Conservation (phyloP, 2,329 filamentous ascomycete species). For the Cercospora janseana region DNA sequence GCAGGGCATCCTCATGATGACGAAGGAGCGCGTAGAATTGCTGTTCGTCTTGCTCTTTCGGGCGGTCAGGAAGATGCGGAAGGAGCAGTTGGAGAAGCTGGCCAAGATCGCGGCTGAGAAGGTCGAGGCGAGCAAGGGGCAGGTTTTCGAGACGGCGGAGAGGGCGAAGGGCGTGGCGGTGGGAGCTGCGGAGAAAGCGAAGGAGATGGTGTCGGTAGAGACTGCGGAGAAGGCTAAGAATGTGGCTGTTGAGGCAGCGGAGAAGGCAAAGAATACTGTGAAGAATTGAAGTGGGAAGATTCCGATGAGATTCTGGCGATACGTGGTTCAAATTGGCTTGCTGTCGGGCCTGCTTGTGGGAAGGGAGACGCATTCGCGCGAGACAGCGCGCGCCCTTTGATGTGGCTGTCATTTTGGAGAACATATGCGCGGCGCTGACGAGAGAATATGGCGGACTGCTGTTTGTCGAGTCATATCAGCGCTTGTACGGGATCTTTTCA, state of each 20-base stretch:
- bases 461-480: conserved; percentile 7
- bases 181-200: conserved; percentile 20
- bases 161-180: neutral
- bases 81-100: conserved; percentile 67
- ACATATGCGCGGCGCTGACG: conserved; percentile 3
- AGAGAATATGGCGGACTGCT: conserved; percentile 1
- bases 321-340: neutral
- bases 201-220: conserved; percentile 8
- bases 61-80: conserved; percentile 70
- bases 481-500: conserved; percentile 4
- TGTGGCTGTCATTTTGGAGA: neutral
- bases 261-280: conserved; percentile 6
- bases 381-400: neutral
- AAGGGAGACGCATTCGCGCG: neutral
- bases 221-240: neutral
- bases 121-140: conserved; percentile 48
- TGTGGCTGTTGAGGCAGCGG: conserved; percentile 1
- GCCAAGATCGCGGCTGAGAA: conserved; percentile 60
- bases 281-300: no score
- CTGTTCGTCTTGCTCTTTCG: conserved; percentile 82
- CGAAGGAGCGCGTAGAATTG: conserved; percentile 92
- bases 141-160: neutral
- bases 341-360: neutral
- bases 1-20: conserved; percentile 98
- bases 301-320: no score